A percentile compares a stretch with the other conserved stretches of the same genome.
Conservation (phyloP, 2,329 filamentous ascomycete genomes). For the Pseudocercospora pini-densiflorae region DNA sequence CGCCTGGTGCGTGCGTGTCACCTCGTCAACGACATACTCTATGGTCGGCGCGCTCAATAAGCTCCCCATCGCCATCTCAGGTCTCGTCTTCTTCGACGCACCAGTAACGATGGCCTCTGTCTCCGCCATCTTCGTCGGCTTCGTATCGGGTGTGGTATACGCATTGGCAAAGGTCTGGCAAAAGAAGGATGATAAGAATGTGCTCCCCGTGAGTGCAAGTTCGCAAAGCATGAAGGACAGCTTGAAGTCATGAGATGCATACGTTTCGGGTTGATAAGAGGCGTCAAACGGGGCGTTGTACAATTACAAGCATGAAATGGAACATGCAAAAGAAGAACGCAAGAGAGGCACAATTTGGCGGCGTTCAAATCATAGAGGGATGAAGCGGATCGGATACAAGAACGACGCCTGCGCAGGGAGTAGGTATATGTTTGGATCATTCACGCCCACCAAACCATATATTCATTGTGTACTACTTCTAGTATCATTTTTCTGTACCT, state of each 20-base stretch:
- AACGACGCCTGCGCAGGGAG: neutral
- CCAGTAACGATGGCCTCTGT: slow-evolving; percentile 92
- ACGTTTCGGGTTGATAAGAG: neutral
- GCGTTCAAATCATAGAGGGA: neutral
- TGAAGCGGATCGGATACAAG: neutral
- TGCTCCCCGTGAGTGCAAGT: slow-evolving; percentile 76
- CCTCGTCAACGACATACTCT: slow-evolving; percentile 95
- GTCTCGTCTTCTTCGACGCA: slow-evolving; percentile 92
- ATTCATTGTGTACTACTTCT: slow-evolving; percentile 1
- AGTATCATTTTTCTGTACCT: neutral
- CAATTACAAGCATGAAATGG: slow-evolving; percentile 2
- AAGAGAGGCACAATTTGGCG: neutral
- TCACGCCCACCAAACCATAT: slow-evolving; percentile 1
- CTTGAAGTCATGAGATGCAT: slow-evolving; percentile 63
- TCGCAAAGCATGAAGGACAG: slow-evolving; percentile 88
- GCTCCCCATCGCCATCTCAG: slow-evolving; percentile 90
- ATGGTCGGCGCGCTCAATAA: slow-evolving; percentile 99
- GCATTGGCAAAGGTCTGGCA: slow-evolving; percentile 85
- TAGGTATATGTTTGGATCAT: slow-evolving; percentile 1
- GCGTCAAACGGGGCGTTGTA: neutral
- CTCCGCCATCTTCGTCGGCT: slow-evolving; percentile 87
- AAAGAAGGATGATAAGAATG: slow-evolving; percentile 63
- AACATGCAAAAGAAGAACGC: neutral
- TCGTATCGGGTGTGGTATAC: slow-evolving; percentile 90
- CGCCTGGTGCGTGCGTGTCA: slow-evolving; percentile 97